Evolutionary conservation across 352 stramenopile genomes (phyloP), one percentile per base, ranked within the genome.

Genomic region (Phytophthora megakarya): DNA sequence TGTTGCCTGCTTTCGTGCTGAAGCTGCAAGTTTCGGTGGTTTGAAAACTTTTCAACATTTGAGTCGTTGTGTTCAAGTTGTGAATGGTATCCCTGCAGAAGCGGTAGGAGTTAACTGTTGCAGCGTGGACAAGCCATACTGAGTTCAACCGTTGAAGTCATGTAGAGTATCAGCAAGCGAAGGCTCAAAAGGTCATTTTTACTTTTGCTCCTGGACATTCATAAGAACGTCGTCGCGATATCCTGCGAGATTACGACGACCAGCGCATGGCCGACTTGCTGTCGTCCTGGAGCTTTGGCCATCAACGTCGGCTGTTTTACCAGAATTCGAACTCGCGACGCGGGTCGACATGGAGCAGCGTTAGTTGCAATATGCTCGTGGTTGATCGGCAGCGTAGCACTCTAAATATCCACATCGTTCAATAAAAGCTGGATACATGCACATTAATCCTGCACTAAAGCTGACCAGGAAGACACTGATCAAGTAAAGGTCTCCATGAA

Each of bases 251-350:
- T 22, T 44, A 44, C 51, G 44, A 67, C 49, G 37, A 7, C 19
- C 47, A 35, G 28, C 35, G 26, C 25, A 54, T 40, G 18, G 50
- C 23, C 18, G n/a, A n/a, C 21, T 44, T 33, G 35, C 25, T 46
- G n/a, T 46, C 33, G n/a, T 23, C 33, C n/a, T 48, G 26, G 23
- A 57, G 58, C 23, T 26, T 37, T 50, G 43, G 37, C 44, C 52
- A 13, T 64, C 51, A 58, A 56, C 61, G 57, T 57, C 61, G 53
- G 43, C 61, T 68, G 61, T 68, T 68, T 68, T 68, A 8, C 26
- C 52, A 64, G 61, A 68, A 68, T 51, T 37, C 28, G 43, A 30
- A 23, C 50, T 65, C 38, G 57, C 57, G 30, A 11, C 46, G 22
- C 23, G 44, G n/a, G 26, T 21, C 44, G 25, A 54, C 8, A 56